Base-by-base conservation (phyloP, 2,329 filamentous ascomycete genomes). In the Pyrenochaeta sp. region DNA sequence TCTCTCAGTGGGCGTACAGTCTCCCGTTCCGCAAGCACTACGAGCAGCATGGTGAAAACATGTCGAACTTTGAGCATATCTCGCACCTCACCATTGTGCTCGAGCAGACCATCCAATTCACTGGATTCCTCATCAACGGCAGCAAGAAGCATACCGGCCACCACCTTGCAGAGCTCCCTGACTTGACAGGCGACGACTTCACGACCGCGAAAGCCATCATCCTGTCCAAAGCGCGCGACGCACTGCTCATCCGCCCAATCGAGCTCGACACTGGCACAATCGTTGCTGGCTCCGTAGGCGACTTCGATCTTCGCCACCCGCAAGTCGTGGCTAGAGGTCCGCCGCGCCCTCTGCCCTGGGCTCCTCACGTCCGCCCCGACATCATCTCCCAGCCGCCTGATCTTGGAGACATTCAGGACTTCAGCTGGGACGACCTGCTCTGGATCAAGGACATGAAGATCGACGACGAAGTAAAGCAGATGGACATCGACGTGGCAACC, bases 11-110 rank as follows among this genome's bases (percentile, higher is more conserved):
- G n/a, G n/a, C n/a, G 20, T 52, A 52, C 23, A 34, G 51, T 26
- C 15, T 49, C n/a, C 44, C 48, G 1, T 49, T 49, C 23, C 39
- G 44, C 30, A 40, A 41, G n/a, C 48, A 55, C 23, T 39, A 41
- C 17, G 15, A 30, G 9, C 49, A 44, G 19, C 48, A 55, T 8
- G 11, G 29, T 13, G 40, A 34, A 6, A 46, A 37, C 19, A 47
- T 55, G 30, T 17, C 18, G 3, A 28, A 19, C n/a, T 51, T 43
- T 23, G 42, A 37, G 13, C 9, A 35, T 7, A 35, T 49, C 14
- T 52, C 51, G 7, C 39, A 41, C 9, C 44, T 49, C 14, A 49
- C 44, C 6, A 9, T 55, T 8, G 34, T 49, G 8, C 36, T 47
- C 32, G 51, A 55, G 30, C 37, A 23, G 5, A 27, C 7, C 1